phyloP scores from a whole-genome alignment of 2,329 filamentous ascomycete species.

The Zymoseptoria brevis region DNA sequence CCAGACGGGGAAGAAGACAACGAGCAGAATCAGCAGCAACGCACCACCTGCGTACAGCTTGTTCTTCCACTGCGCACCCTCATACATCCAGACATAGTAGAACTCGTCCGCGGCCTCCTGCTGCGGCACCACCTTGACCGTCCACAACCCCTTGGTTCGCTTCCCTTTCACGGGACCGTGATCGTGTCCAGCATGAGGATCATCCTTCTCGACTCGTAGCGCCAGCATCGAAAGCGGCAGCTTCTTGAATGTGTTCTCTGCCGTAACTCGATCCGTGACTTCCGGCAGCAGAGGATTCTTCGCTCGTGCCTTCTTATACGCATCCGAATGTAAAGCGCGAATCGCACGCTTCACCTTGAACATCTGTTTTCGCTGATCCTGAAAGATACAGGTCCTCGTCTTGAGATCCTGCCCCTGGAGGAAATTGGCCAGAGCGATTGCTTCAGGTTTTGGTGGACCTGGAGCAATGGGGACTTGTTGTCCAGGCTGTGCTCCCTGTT shows the following conservation, averaged over 20 bases:
- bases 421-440: constrained; percentile 82
- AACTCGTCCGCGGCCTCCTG: constrained; percentile 80
- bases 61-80: constrained; percentile 87
- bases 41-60: constrained; percentile 84
- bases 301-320: constrained; percentile 78
- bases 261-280: constrained; percentile 77
- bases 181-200: constrained; percentile 67
- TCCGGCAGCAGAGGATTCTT: constrained; percentile 86
- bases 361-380: constrained; percentile 96
- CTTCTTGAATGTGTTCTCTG: constrained; percentile 91
- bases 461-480: constrained; percentile 62
- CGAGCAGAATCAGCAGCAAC: constrained; percentile 71
- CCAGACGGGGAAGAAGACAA: constrained; percentile 96
- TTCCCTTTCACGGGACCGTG: constrained; percentile 69
- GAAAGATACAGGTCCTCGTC: constrained; percentile 80
- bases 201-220: constrained; percentile 76
- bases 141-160: constrained; percentile 93
- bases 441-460: constrained; percentile 79
- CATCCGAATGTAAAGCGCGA: constrained; percentile 77
- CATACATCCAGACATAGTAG: constrained; percentile 96
- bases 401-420: constrained; percentile 76
- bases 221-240: constrained; percentile 91
- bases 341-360: constrained; percentile 97
- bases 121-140: constrained; percentile 88
- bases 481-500: constrained; percentile 35